These are phyloP conservation scores for Aspergillus intermedius DNA, from an alignment of 2,329 filamentous ascomycete genomes.

Conservation along the genomic window DNA sequence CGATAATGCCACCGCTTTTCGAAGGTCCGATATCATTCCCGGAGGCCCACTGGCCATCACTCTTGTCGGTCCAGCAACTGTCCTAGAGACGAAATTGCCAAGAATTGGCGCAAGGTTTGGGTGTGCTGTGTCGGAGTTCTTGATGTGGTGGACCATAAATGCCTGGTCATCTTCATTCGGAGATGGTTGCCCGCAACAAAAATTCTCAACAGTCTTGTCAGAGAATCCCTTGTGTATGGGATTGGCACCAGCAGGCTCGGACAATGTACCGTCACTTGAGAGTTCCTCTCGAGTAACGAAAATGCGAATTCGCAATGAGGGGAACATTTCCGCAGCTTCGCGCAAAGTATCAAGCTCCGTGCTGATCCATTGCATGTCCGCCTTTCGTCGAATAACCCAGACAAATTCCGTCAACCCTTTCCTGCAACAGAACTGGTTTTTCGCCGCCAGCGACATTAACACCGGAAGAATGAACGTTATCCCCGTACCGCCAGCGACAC, in stretches of 20 bases:
- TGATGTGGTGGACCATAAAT: conserved; percentile 6
- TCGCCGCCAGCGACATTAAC: conserved; percentile 26
- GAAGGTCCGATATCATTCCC: conserved; percentile 54
- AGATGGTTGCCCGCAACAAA: neutral
- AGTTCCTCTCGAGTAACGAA: conserved; percentile 52
- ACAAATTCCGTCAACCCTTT: conserved; percentile 54
- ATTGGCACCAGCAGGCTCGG: conserved; percentile 8
- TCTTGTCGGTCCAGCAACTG: conserved; percentile 43
- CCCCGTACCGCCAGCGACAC: conserved; percentile 53
- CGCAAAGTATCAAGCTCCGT: conserved; percentile 50
- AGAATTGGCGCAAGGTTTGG: conserved; percentile 43
- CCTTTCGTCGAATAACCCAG: conserved; percentile 55
- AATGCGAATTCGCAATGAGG: conserved; percentile 47
- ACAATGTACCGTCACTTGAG: conserved; percentile 6
- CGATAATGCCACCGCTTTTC: conserved; percentile 47
- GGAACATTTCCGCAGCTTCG: conserved; percentile 29
- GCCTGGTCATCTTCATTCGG: conserved; percentile 1
- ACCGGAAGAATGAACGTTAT: conserved; percentile 53
- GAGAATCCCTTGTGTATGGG: conserved; percentile 2
- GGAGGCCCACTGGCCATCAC: conserved; percentile 58
- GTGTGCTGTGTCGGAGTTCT: conserved; percentile 10
- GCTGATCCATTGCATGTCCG: conserved; percentile 54
- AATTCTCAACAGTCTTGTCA: neutral
- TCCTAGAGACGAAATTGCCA: conserved; percentile 39
- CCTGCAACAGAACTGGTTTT: conserved; percentile 21